These are phyloP conservation scores for Lodderomyces theae DNA, from an alignment of 1,139 yeast genomes.

Conservation along the genomic window DNA sequence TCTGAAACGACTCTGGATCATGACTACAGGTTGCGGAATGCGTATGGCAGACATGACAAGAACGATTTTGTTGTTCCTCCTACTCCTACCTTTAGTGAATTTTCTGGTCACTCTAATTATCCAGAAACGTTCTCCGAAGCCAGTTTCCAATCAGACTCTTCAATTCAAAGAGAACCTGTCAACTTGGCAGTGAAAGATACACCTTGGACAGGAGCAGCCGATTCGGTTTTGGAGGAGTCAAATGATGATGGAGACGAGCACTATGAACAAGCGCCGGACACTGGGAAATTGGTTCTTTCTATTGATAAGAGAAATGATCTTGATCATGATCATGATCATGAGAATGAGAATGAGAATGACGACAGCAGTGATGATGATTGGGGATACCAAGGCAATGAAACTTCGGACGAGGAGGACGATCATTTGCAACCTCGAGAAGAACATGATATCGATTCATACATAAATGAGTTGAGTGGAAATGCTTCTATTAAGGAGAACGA, in stretches of 20 bases:
- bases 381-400: slow-evolving; percentile 27
- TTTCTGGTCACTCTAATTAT: slow-evolving; percentile 6
- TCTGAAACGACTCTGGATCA: not conserved
- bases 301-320: slow-evolving; percentile 10
- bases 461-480: slow-evolving; percentile 26
- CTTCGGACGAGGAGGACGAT: slow-evolving; percentile 10
- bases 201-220: no score
- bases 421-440: not conserved
- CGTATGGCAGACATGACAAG: not conserved
- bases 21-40: not conserved
- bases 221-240: slow-evolving; percentile 2
- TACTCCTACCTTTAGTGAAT: slow-evolving; percentile 23
- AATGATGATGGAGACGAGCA: not conserved
- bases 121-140: slow-evolving; percentile 26
- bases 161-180: slow-evolving; percentile 35
- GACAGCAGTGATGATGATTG: slow-evolving; percentile 18
- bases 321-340: slow-evolving; percentile 4
- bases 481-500: slow-evolving; percentile 8
- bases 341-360: slow-evolving; percentile 14
- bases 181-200: slow-evolving; percentile 19
- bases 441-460: slow-evolving; percentile 27
- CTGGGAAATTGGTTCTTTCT: slow-evolving; percentile 11
- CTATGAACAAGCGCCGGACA: not conserved
- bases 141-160: slow-evolving; percentile 36
- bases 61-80: slow-evolving; percentile 24